phyloP scores from a whole-genome alignment of 225 moss, liverwort and hornwort genomes.

The Bryoerythrophyllum caledonicum region DNA sequence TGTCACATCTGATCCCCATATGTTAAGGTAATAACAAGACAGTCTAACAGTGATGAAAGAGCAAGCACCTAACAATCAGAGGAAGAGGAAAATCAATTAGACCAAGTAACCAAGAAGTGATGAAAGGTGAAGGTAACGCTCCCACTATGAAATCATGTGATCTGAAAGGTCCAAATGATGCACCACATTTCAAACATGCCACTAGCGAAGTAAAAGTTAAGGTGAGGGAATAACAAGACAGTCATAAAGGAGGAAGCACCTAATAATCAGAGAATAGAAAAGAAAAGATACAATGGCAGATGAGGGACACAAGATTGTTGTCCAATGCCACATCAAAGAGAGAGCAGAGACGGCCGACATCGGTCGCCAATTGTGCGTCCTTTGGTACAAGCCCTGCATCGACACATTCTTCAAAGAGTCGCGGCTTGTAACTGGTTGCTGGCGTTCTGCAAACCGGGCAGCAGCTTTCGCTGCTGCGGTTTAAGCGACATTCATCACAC shows the following conservation, averaged over 20 bases:
- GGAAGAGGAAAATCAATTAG: too few species aligned
- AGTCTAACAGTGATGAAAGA: too few species aligned
- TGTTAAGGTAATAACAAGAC: constrained; percentile 43
- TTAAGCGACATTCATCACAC: constrained; percentile 63
- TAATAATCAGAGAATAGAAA: not conserved
- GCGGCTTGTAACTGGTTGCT: constrained; percentile 49
- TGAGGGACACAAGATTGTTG: constrained; percentile 72
- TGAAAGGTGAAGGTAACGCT: too few species aligned
- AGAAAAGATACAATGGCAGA: constrained; percentile 95
- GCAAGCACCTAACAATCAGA: too few species aligned
- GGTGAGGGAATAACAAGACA: constrained; percentile 1
- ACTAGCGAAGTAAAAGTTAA: not conserved
- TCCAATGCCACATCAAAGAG: constrained; percentile 82
- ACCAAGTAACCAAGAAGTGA: too few species aligned
- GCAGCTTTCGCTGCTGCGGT: constrained; percentile 62
- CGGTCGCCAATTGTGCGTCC: constrained; percentile 45
- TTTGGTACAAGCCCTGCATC: constrained; percentile 65
- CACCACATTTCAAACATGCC: not conserved
- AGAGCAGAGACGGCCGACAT: constrained; percentile 69
- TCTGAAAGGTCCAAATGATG: too few species aligned
- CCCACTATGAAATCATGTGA: not conserved
- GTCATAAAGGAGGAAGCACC: not conserved
- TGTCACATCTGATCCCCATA: constrained; percentile 54
- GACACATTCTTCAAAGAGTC: constrained; percentile 74
- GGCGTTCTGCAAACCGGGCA: constrained; percentile 79